Base-by-base conservation (phyloP, 2,329 filamentous ascomycete species). In the Phaeosphaeriaceae sp. region DNA sequence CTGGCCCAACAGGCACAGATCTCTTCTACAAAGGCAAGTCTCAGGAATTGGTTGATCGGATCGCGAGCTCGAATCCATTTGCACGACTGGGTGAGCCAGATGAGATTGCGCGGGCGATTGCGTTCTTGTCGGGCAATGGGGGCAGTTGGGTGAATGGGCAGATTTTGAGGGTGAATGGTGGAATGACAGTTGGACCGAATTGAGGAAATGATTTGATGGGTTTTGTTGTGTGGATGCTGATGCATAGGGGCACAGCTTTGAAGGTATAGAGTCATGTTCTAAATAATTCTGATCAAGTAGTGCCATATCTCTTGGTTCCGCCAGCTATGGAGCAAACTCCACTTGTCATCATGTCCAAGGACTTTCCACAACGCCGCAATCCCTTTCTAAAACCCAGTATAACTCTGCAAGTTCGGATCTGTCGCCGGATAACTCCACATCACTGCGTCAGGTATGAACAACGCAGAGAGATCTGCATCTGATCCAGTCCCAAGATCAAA, bases 1-100 rank as follows among this genome's bases (percentile, higher is more conserved):
- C 84, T 0, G 84, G 84, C 0, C 85, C 85, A 1, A 88, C 84
- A 0, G 82, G 72, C 0, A 87, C 86, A 0, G 85, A 86, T 20
- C 69, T 88, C 31, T 88, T 88, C 68, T 78, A 81, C 54, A 71
- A 68, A 79, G 63, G 68, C 20, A 73, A 84, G 80, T 21, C 60
- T 22, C 60, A 72, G 33, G 50, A 69, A 27, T n/a, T 71, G 33
- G 22, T 72, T 5, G 51, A 66, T n/a, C 58, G 49, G 21, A 72
- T 71, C 46, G 62, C 62, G 17, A 33, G 51, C 7, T 48, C 19
- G 46, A 73, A 67, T 53, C 67, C 70, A 11, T 66, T 62, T 25
- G 54, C 52, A 1, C 46, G 66, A 27, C 31, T 74, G 10, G 70
- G 68, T 0, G 56, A 53, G 57, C 68, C 69, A 10, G 66, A 69